These are phyloP conservation scores for Paraconiothyrium brasiliense DNA, from an alignment of 2,329 filamentous ascomycete genomes.

Conservation along the genomic window DNA sequence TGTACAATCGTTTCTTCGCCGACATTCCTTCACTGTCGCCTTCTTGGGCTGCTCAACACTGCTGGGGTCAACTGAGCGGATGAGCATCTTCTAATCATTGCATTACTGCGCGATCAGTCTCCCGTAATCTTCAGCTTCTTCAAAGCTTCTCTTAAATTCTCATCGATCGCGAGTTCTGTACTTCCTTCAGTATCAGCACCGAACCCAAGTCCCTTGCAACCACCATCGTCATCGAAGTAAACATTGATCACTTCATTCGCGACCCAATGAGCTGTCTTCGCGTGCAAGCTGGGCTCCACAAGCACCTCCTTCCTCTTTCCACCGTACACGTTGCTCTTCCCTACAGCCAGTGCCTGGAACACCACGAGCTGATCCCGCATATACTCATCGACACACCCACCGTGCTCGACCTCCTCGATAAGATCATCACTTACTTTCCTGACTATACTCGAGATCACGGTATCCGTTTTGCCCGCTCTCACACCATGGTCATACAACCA, in stretches of 20 bases:
- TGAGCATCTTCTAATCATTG: neutral
- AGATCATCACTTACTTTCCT: slow-evolving; percentile 57
- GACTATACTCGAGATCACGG: slow-evolving; percentile 50
- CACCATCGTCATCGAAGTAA: slow-evolving; percentile 48
- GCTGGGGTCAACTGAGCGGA: neutral
- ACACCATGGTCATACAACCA: slow-evolving; percentile 55
- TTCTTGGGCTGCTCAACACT: neutral
- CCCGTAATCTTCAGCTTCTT: neutral
- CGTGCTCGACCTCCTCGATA: slow-evolving; percentile 55
- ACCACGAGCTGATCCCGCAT: slow-evolving; percentile 68
- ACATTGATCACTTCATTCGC: slow-evolving; percentile 49
- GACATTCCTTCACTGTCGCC: neutral
- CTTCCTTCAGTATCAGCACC: neutral
- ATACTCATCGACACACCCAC: slow-evolving; percentile 62
- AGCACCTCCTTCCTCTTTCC: slow-evolving; percentile 30
- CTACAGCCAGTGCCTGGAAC: slow-evolving; percentile 65
- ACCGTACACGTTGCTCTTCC: slow-evolving; percentile 49
- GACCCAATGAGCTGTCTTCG: slow-evolving; percentile 59
- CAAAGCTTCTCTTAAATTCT: neutral
- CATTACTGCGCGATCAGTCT: neutral
- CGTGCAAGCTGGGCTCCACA: slow-evolving; percentile 55
- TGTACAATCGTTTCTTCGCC: neutral
- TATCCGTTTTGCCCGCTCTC: slow-evolving; percentile 31
- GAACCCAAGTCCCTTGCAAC: slow-evolving; percentile 50
- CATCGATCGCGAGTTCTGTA: neutral